These are phyloP conservation scores for Sphagnum contortum DNA, from an alignment of 225 moss, liverwort and hornwort genomes.

Conservation along the genomic window DNA sequence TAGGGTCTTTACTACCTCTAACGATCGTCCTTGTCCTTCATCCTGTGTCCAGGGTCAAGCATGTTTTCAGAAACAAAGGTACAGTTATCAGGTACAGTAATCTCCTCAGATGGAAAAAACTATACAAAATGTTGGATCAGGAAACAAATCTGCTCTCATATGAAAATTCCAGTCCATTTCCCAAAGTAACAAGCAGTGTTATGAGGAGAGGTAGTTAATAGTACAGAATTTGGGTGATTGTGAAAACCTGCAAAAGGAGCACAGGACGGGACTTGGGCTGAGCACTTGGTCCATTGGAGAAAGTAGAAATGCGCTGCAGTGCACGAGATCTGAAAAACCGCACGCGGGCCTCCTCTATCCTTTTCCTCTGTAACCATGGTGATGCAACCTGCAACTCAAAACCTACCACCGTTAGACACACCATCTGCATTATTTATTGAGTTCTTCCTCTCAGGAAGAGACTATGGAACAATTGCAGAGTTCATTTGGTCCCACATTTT, in stretches of 20 bases:
- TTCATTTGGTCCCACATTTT: neutral
- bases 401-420: too few species aligned
- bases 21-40: constrained; percentile 27
- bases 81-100: too few species aligned
- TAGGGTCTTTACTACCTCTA: constrained; percentile 44
- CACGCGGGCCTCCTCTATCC: constrained; percentile 81
- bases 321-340: constrained; percentile 72
- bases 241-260: constrained; percentile 21
- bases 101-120: too few species aligned
- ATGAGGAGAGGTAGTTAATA: too few species aligned
- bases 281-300: constrained; percentile 7
- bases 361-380: constrained; percentile 92
- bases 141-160: too few species aligned
- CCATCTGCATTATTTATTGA: too few species aligned
- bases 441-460: too few species aligned
- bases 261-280: constrained; percentile 23
- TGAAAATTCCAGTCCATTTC: too few species aligned
- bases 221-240: too few species aligned
- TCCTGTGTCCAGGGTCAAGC: constrained; percentile 25
- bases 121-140: too few species aligned
- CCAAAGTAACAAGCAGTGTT: too few species aligned
- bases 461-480: neutral
- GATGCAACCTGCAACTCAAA: constrained; percentile 51
- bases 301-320: constrained; percentile 66
- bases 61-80: too few species aligned